Evolutionary conservation across 768 basidiomycete species (phyloP).

Genomic region (Lactifluus subvellereus): DNA sequence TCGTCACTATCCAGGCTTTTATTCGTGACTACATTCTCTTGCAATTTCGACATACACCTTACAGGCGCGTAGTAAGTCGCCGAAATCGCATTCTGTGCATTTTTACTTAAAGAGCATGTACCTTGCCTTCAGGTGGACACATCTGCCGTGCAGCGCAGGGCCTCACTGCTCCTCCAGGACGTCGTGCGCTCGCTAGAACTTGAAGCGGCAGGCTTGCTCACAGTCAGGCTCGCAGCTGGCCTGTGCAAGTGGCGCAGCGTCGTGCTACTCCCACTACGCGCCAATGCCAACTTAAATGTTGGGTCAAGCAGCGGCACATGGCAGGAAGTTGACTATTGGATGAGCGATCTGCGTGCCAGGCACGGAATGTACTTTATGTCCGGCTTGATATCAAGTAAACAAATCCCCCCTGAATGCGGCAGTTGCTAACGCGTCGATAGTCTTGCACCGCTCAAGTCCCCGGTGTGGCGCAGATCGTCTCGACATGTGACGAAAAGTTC

Average conservation of each 20-base stretch:
- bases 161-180: slow-evolving; percentile 33
- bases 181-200: slow-evolving; percentile 40
- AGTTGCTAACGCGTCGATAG: slow-evolving; percentile 25
- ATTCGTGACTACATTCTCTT: slow-evolving; percentile 41
- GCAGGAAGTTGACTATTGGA: slow-evolving; percentile 29
- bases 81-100: not conserved
- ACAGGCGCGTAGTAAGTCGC: slow-evolving; percentile 52
- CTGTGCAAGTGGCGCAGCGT: slow-evolving; percentile 47
- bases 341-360: slow-evolving; percentile 26
- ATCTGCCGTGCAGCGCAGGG: slow-evolving; percentile 4
- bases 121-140: slow-evolving; percentile 24
- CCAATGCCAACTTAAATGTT: not conserved
- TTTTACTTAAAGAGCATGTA: slow-evolving; percentile 17
- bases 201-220: slow-evolving; percentile 45
- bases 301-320: slow-evolving; percentile 22
- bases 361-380: slow-evolving; percentile 28
- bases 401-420: not conserved
- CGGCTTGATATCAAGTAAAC: slow-evolving; percentile 28
- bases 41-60: slow-evolving; percentile 45
- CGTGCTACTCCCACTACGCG: slow-evolving; percentile 40
- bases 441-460: slow-evolving; percentile 43
- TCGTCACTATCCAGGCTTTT: slow-evolving; percentile 37
- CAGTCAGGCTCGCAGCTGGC: slow-evolving; percentile 32
- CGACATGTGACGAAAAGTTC: slow-evolving; percentile 55
- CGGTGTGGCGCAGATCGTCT: slow-evolving; percentile 46